A percentile compares a stretch with the other conserved stretches of the same genome.
These are phyloP conservation scores for Debaryomyces nepalensis DNA, from an alignment of 1,139 yeast genomes.

Conservation along the genomic window DNA sequence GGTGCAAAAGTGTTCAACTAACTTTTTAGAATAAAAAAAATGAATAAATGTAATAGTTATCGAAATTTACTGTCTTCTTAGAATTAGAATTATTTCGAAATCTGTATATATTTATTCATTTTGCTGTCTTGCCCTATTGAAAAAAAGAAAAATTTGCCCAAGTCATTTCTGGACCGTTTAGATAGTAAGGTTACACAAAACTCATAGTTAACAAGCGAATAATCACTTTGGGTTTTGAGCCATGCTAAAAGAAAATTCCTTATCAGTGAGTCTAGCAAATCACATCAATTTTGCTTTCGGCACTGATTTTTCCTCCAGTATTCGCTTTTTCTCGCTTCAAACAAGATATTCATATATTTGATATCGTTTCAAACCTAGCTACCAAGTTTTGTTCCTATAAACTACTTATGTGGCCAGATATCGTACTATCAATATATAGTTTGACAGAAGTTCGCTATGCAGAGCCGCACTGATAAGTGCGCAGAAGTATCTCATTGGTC, in stretches of 20 bases:
- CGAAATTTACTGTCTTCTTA: background rate
- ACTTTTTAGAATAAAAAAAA: background rate
- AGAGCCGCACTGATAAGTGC: constrained; percentile 9
- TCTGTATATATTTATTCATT: constrained; percentile 11
- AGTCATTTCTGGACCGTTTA: constrained; percentile 9
- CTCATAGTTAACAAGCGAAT: constrained; percentile 5
- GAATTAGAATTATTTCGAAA: constrained; percentile 2
- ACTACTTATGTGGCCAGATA: background rate
- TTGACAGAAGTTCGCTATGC: constrained; percentile 9
- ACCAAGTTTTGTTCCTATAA: background rate
- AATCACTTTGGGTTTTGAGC: constrained; percentile 9
- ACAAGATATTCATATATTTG: background rate
- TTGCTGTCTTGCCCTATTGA: constrained; percentile 8
- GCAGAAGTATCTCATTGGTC: constrained; percentile 3
- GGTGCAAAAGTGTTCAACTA: constrained; percentile 2
- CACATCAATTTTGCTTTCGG: constrained; percentile 4
- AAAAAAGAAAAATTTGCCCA: constrained; percentile 4
- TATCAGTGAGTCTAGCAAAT: constrained; percentile 11
- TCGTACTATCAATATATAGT: background rate
- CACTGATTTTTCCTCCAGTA: constrained; percentile 1
- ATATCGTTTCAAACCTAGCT: background rate
- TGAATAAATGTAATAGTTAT: background rate
- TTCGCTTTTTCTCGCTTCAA: background rate
- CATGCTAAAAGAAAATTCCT: constrained; percentile 1
- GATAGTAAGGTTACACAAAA: constrained; percentile 9